Evolutionary conservation across 495 filamentous ascomycete genomes (phyloP).

Genomic region (Penicillium tannophilum): DNA sequence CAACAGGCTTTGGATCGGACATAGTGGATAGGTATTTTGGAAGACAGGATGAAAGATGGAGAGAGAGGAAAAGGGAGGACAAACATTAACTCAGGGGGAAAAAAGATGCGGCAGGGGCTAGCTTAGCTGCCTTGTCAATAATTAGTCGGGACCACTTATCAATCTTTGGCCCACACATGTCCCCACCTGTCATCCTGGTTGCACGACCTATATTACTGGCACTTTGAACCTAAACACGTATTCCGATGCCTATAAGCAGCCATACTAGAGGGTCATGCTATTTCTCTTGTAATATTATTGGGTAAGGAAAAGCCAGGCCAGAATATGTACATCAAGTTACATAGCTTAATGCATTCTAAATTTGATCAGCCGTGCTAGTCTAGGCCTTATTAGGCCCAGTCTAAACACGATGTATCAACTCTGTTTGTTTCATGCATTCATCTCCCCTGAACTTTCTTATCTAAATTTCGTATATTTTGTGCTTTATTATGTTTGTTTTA

Average conservation of each 20-base stretch:
- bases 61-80: slow-evolving; percentile 6
- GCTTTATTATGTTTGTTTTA: not conserved
- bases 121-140: slow-evolving; percentile 22
- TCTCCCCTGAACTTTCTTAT: not conserved
- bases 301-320: not conserved
- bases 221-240: not conserved
- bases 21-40: slow-evolving; percentile 20
- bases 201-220: not conserved
- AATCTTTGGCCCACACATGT: slow-evolving; percentile 4
- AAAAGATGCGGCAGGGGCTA: slow-evolving; percentile 18
- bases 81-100: slow-evolving; percentile 13
- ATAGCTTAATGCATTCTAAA: not conserved
- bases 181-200: slow-evolving; percentile 12
- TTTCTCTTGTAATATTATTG: not conserved
- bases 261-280: not conserved
- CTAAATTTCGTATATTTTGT: not conserved
- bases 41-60: slow-evolving; percentile 1
- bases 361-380: not conserved
- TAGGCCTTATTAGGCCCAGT: not conserved
- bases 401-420: not conserved
- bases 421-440: not conserved
- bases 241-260: not conserved
- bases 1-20: slow-evolving; percentile 28
- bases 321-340: not conserved
- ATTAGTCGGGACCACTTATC: slow-evolving; percentile 13